These are phyloP conservation scores for Sugiyamaella novakii DNA, from an alignment of 1,139 yeast genomes.

Conservation along the genomic window DNA sequence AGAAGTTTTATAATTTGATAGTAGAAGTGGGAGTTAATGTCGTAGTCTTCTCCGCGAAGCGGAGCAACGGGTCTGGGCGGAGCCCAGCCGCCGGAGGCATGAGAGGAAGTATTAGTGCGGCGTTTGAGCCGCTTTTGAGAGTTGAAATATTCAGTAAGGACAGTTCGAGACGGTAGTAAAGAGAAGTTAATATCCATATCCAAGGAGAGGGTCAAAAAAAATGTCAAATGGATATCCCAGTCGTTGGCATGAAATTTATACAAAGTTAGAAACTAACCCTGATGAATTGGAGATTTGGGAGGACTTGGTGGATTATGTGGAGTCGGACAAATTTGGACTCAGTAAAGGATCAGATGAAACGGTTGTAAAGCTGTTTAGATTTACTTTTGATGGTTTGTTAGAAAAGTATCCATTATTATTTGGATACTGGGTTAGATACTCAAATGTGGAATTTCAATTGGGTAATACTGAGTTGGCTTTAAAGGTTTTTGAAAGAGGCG, in stretches of 20 bases:
- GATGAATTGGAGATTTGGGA: slow-evolving; percentile 56
- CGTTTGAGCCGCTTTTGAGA: no score
- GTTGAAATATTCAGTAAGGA: no score
- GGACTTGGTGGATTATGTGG: slow-evolving; percentile 42
- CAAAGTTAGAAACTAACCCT: slow-evolving; percentile 38
- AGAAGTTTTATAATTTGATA: no score
- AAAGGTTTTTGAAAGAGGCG: slow-evolving; percentile 56
- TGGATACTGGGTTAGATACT: slow-evolving; percentile 80
- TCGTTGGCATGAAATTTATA: slow-evolving; percentile 33
- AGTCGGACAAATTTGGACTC: slow-evolving; percentile 39
- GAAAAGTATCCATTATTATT: slow-evolving; percentile 66
- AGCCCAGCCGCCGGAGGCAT: slow-evolving; percentile 13
- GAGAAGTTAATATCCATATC: no score
- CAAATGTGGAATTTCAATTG: slow-evolving; percentile 62
- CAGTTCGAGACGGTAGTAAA: no score
- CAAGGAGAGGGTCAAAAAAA: no score
- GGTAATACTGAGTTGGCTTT: slow-evolving; percentile 57
- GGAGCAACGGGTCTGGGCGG: slow-evolving; percentile 12
- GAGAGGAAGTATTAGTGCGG: no score
- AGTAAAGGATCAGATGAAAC: slow-evolving; percentile 49
- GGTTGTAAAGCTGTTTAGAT: slow-evolving; percentile 48
- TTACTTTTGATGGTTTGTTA: slow-evolving; percentile 60
- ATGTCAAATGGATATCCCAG: slow-evolving; percentile 11
- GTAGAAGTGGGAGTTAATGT: no score
- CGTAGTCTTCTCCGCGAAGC: no score